Percentiles rank a stretch among this genome's conserved stretches.
phyloP scores from a whole-genome alignment of 2,329 filamentous ascomycete genomes.

The Fusarium sp. region DNA sequence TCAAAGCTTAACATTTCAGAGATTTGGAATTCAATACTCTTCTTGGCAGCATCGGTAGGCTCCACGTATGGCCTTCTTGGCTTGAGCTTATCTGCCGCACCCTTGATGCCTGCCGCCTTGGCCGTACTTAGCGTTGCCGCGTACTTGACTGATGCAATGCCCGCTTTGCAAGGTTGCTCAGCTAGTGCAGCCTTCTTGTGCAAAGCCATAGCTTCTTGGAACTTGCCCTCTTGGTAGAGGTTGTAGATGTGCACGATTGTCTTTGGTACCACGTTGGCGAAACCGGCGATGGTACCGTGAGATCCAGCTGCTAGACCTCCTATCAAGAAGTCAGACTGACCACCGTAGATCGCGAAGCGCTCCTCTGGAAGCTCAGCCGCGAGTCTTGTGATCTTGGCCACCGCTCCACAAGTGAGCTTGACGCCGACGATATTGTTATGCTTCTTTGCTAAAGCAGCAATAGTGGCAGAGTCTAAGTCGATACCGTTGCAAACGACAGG shows the following conservation, averaged over 20 bases:
- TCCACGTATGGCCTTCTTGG: conserved; percentile 70
- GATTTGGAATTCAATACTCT: conserved; percentile 54
- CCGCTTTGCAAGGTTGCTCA: conserved; percentile 73
- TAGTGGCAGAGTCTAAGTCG: conserved; percentile 73
- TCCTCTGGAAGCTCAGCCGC: conserved; percentile 60
- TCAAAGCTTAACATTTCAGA: conserved; percentile 57
- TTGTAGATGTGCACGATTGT: conserved; percentile 69
- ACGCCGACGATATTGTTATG: conserved; percentile 72
- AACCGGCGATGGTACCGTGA: conserved; percentile 70
- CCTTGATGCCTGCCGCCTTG: conserved; percentile 67
- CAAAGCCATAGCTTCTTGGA: conserved; percentile 68
- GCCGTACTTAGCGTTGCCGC: conserved; percentile 71
- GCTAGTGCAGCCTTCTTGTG: conserved; percentile 72
- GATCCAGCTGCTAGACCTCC: conserved; percentile 68
- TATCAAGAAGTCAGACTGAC: conserved; percentile 78
- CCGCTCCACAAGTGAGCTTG: conserved; percentile 77
- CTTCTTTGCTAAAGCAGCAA: conserved; percentile 49
- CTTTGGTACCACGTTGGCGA: conserved; percentile 71
- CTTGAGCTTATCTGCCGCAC: conserved; percentile 66
- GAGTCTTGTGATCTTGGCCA: conserved; percentile 76
- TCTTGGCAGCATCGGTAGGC: conserved; percentile 57
- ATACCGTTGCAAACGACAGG: conserved; percentile 74
- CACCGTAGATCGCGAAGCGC: conserved; percentile 74
- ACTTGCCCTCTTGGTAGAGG: conserved; percentile 67
- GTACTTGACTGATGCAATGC: conserved; percentile 75